Conservation (phyloP, 306 rosid species). For the Quercus glauca region DNA sequence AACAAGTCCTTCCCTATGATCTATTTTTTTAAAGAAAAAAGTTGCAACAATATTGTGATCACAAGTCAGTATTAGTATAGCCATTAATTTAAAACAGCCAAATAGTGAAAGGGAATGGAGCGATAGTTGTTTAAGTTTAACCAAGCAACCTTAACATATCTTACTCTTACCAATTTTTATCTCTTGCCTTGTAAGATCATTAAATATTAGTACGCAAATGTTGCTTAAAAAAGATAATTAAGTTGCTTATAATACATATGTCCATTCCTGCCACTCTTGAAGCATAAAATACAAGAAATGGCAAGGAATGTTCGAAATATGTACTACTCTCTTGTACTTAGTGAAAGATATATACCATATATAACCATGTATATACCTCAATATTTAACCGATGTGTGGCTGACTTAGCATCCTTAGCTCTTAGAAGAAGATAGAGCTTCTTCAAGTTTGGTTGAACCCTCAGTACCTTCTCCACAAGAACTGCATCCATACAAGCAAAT, state of each 20-base stretch:
- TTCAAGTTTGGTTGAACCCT: constrained; percentile 79
- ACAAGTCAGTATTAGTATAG: neutral
- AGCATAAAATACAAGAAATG: neutral
- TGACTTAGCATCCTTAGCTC: constrained; percentile 51
- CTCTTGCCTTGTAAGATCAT: neutral
- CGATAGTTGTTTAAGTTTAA: neutral
- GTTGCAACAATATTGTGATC: neutral
- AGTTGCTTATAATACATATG: neutral
- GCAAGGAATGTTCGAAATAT: neutral
- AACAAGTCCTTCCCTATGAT: constrained; percentile 67
- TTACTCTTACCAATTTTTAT: neutral
- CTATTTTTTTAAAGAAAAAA: constrained; percentile 16
- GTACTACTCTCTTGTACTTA: neutral
- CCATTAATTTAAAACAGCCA: neutral
- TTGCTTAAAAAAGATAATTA: neutral
- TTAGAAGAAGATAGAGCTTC: constrained; percentile 69
- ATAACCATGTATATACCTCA: constrained; percentile 38
- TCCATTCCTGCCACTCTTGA: neutral
- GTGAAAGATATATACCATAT: neutral
- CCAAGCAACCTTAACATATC: neutral
- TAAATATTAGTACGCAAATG: neutral
- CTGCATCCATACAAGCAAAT: constrained; percentile 28
- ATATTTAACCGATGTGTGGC: constrained; percentile 51
- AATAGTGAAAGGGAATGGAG: neutral
- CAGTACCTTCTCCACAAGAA: constrained; percentile 74